phyloP scores from a whole-genome alignment of 805 yeast species.

The Sugiyamaella lignohabitans region DNA sequence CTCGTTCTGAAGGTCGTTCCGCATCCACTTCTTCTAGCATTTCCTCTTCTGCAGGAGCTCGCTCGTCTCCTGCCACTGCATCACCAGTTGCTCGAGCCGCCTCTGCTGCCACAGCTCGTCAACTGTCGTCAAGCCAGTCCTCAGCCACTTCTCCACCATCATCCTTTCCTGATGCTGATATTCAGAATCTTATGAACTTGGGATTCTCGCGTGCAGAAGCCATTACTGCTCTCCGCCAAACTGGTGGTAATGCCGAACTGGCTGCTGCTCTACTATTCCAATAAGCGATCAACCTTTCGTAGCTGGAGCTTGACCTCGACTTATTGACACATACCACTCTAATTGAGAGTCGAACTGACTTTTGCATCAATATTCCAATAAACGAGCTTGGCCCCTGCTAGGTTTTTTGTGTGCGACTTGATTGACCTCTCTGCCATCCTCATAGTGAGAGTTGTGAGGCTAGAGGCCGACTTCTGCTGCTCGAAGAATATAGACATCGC shows the following conservation, averaged over 20 bases:
- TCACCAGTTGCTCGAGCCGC: constrained; percentile 10
- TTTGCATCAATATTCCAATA: too few species aligned
- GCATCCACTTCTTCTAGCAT: neutral
- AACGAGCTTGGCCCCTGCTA: neutral
- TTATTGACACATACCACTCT: too few species aligned
- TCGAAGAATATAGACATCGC: too few species aligned
- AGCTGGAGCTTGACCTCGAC: too few species aligned
- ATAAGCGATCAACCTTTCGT: neutral
- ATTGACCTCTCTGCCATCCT: too few species aligned
- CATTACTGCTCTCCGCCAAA: constrained; percentile 52
- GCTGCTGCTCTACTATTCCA: constrained; percentile 75
- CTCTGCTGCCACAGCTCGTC: neutral
- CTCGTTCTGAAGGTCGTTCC: constrained; percentile 24
- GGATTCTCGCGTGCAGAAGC: constrained; percentile 70
- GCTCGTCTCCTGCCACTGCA: constrained; percentile 9
- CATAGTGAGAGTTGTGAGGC: too few species aligned
- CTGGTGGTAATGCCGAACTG: constrained; percentile 73
- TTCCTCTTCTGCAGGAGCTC: constrained; percentile 1
- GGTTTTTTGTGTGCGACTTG: neutral
- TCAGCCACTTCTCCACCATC: constrained; percentile 8
- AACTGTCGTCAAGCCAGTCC: neutral
- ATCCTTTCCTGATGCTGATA: constrained; percentile 30
- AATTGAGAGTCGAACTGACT: too few species aligned
- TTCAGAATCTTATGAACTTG: constrained; percentile 49
- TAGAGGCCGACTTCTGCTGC: too few species aligned